Percentiles rank a stretch among this genome's conserved stretches.
Evolutionary conservation across 139 green algal genomes (phyloP).

Genomic region (Zygnema circumcarinatum): DNA sequence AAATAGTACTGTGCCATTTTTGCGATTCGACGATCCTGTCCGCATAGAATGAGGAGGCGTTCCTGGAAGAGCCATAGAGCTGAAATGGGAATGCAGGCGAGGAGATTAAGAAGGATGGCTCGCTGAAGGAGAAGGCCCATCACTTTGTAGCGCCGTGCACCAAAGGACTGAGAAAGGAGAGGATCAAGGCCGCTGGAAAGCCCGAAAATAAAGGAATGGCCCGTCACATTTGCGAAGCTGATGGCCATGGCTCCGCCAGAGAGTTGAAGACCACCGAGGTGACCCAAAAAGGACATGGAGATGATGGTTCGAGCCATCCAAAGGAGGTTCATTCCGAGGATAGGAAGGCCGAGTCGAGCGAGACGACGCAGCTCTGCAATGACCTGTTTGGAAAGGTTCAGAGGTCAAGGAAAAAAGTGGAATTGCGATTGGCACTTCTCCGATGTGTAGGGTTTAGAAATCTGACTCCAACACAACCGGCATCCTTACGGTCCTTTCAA

Average conservation of each 20-base stretch:
- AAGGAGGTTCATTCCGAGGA: constrained; percentile 19
- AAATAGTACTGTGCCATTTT: not conserved
- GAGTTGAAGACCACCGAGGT: constrained; percentile 36
- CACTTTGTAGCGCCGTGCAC: constrained; percentile 18
- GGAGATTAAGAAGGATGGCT: constrained; percentile 30
- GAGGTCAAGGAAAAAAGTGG: too few species aligned
- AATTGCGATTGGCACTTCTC: too few species aligned
- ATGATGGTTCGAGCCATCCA: constrained; percentile 46
- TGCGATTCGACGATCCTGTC: constrained; percentile 6
- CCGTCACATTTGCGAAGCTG: constrained; percentile 47
- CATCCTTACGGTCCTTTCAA: too few species aligned
- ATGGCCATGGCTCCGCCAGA: constrained; percentile 36
- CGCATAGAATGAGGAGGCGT: constrained; percentile 40
- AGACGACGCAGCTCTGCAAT: constrained; percentile 12
- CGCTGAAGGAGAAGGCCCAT: constrained; percentile 51
- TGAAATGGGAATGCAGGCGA: constrained; percentile 37
- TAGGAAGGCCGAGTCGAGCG: constrained; percentile 11
- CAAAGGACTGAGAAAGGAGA: constrained; percentile 51
- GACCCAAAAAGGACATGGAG: constrained; percentile 45
- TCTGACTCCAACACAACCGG: too few species aligned
- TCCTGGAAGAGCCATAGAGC: constrained; percentile 35
- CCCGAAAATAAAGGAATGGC: constrained; percentile 36
- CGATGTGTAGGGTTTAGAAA: too few species aligned
- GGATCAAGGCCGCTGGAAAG: constrained; percentile 49
- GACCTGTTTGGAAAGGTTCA: constrained; percentile 26